Percentiles rank a stretch among this genome's conserved stretches.
Conservation (phyloP, 495 filamentous ascomycete species). For the Penicillium robsamsonii region DNA sequence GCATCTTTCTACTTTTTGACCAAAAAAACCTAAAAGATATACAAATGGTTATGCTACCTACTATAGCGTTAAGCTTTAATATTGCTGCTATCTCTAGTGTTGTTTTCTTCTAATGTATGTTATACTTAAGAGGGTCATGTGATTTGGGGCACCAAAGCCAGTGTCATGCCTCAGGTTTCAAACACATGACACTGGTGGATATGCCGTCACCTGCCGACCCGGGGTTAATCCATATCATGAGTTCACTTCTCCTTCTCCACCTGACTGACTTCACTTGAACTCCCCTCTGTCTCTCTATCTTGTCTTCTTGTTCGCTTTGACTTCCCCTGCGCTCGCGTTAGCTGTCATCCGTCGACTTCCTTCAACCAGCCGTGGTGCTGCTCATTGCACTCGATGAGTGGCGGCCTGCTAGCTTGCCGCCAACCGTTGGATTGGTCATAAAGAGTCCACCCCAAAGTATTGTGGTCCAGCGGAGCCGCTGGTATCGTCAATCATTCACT, state of each 20-base stretch:
- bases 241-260: slow-evolving; percentile 24
- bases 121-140: background rate
- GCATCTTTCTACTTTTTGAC: background rate
- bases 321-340: slow-evolving; percentile 12
- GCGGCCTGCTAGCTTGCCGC: slow-evolving; percentile 28
- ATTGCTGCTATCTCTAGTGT: background rate
- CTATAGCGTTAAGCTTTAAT: background rate
- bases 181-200: slow-evolving; percentile 11
- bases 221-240: slow-evolving; percentile 22
- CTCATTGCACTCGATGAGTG: slow-evolving; percentile 41
- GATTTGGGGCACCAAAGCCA: background rate
- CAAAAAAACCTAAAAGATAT: background rate
- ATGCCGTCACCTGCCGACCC: slow-evolving; percentile 20
- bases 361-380: slow-evolving; percentile 24
- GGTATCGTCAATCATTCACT: slow-evolving; percentile 18
- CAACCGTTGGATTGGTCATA: slow-evolving; percentile 45
- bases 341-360: slow-evolving; percentile 13
- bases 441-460: slow-evolving; percentile 21
- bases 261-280: slow-evolving; percentile 12
- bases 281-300: slow-evolving; percentile 18
- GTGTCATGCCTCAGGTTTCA: slow-evolving; percentile 13
- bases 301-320: slow-evolving; percentile 3
- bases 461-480: slow-evolving; percentile 26
- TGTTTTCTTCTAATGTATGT: background rate
- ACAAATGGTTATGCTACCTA: background rate